Conservation (phyloP, 768 basidiomycete species). For the Tylopilus rubrobrunneus region DNA sequence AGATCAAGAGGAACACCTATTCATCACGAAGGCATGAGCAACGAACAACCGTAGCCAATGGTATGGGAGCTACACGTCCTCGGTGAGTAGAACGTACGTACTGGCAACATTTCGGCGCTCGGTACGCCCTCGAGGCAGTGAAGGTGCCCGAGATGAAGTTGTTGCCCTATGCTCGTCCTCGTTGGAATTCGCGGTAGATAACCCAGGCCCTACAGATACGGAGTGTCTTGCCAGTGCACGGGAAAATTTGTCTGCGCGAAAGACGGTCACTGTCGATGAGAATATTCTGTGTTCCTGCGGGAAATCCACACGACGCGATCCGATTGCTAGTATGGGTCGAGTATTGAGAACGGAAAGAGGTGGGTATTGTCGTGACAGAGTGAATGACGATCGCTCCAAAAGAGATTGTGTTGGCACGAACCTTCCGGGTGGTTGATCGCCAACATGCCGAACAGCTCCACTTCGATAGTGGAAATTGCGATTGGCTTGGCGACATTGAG, state of each 20-base stretch:
- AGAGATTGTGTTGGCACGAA: constrained; percentile 32
- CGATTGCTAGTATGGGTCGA: constrained; percentile 42
- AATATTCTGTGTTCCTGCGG: constrained; percentile 73
- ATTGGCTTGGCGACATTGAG: constrained; percentile 72
- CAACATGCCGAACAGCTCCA: constrained; percentile 70
- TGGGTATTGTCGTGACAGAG: too few species aligned
- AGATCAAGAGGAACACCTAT: constrained; percentile 7
- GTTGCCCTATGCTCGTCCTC: neutral
- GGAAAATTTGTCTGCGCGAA: constrained; percentile 53
- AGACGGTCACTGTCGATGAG: constrained; percentile 69
- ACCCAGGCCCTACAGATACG: constrained; percentile 23
- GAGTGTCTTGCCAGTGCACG: constrained; percentile 24
- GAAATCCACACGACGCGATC: constrained; percentile 68
- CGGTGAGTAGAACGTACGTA: neutral
- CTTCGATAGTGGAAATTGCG: constrained; percentile 79
- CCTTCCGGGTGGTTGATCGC: constrained; percentile 84
- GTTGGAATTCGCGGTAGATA: constrained; percentile 1
- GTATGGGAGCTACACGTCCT: neutral
- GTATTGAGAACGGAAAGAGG: neutral
- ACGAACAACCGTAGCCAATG: neutral
- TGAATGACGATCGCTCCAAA: neutral
- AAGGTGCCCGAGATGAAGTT: neutral
- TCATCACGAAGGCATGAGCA: neutral
- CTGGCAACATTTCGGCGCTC: neutral
- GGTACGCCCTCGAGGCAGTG: constrained; percentile 2